phyloP scores from a whole-genome alignment of 176 grass and related monocot species.

The Poa annua region DNA sequence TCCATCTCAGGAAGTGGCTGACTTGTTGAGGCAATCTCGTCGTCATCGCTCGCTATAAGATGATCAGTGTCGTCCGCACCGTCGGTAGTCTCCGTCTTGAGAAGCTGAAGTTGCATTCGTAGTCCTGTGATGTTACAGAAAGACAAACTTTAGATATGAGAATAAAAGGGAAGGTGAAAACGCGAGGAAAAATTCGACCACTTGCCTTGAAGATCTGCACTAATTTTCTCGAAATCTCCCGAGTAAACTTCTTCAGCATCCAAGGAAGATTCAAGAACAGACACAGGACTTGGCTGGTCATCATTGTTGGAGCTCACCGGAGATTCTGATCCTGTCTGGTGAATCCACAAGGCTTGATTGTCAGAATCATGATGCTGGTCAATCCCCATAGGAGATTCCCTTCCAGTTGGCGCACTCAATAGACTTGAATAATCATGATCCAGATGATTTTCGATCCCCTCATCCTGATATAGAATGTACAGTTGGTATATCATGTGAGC shows the following conservation, averaged over 20 bases:
- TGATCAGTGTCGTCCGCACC: conserved; percentile 50
- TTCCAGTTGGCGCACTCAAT: conserved; percentile 17
- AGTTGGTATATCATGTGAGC: conserved; percentile 31
- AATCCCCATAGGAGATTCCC: conserved; percentile 28
- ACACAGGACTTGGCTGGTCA: conserved; percentile 83
- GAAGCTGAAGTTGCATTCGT: conserved; percentile 90
- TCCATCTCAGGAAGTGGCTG: conserved; percentile 52
- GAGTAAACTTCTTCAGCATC: conserved; percentile 70
- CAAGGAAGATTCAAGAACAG: conserved; percentile 84
- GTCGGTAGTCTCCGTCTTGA: conserved; percentile 70
- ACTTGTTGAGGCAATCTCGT: conserved; percentile 42
- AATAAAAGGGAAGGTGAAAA: conserved; percentile 1
- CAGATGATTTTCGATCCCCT: conserved; percentile 23
- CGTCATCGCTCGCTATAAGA: conserved; percentile 65
- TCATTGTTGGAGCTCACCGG: conserved; percentile 51
- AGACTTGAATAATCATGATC: conserved; percentile 32
- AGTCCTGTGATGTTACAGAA: conserved; percentile 67
- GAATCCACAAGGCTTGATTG: conserved; percentile 32
- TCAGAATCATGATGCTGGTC: conserved; percentile 33
- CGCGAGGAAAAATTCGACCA: conserved; percentile 1
- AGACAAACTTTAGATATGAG: conserved; percentile 42
- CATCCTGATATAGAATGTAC: conserved; percentile 40
- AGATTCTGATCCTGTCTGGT: conserved; percentile 39
- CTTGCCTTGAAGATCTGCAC: conserved; percentile 95
- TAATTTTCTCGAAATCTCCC: conserved; percentile 94